Evolutionary conservation across 768 basidiomycete species (phyloP), one percentile per base, ranked within the genome.

Genomic region (Amanita jacksonii): DNA sequence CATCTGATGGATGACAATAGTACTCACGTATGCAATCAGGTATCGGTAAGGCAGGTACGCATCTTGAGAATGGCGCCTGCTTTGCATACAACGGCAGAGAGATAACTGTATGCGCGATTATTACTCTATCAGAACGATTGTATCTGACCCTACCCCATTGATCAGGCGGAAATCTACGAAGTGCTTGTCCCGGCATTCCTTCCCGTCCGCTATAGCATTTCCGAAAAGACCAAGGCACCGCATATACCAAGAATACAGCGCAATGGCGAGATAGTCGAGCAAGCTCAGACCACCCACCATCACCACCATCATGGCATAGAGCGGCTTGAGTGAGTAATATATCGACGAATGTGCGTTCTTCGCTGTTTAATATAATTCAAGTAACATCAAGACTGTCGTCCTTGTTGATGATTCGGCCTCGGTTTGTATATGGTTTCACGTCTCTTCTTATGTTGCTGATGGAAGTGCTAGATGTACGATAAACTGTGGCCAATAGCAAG

Each of bases 331-430:
- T 50, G 27, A 46, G 34, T 43, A n/a, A 15, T 16, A 18, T 2
- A 33, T 42, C 22, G n/a, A n/a, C 13, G n/a, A 28, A 6, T 32
- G 8, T 20, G 23, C 30, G 19, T 16, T 24, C 13, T 19, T 8
- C n/a, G n/a, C n/a, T n/a, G n/a, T n/a, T n/a, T n/a, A 15, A 18
- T 2, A 35, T 38, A 4, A 13, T 27, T 24, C 16, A 3, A 56
- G 55, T 35, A 43, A 43, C 34, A 47, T 56, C 35, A 54, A 56
- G 38, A 52, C 50, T 27, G 53, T 56, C 22, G 43, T 56, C 31
- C 41, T 54, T 10, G 38, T 56, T 19, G 55, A 56, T 20, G 55
- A 56, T 44, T 56, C 55, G 5, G 38, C 43, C 32, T 56, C 55
- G 39, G 55, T 54, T 27, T 43, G 25, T 22, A 6, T 9, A 12